Percentiles rank a stretch among this genome's conserved stretches.
Conservation (phyloP, 2,329 filamentous ascomycete genomes). For the Leptographium lundbergii region DNA sequence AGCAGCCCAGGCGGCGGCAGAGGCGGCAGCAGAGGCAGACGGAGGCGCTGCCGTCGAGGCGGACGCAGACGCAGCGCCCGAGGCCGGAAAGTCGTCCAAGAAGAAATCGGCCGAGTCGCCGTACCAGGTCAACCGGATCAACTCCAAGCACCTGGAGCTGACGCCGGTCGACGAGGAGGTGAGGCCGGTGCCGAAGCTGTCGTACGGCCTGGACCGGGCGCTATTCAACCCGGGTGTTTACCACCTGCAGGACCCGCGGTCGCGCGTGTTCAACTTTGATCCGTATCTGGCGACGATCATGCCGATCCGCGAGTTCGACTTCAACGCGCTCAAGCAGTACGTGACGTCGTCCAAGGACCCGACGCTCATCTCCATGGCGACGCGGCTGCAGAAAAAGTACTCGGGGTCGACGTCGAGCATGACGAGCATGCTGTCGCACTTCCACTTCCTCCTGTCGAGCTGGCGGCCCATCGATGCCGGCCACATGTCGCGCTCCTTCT, state of each 20-base stretch:
- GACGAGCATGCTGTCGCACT: conserved; percentile 76
- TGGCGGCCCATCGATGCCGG: conserved; percentile 62
- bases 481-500: conserved; percentile 56
- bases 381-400: conserved; percentile 60
- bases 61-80: background rate
- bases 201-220: conserved; percentile 73
- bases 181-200: conserved; percentile 43
- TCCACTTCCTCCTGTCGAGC: conserved; percentile 78
- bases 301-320: conserved; percentile 88
- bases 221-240: conserved; percentile 93
- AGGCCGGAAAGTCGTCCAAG: background rate
- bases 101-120: background rate
- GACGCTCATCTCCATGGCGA: conserved; percentile 56
- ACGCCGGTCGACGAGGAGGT: conserved; percentile 20
- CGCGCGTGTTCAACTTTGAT: conserved; percentile 90
- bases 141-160: conserved; percentile 16
- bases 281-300: conserved; percentile 89
- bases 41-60: no score
- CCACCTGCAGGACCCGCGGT: conserved; percentile 75
- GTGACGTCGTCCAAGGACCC: conserved; percentile 82
- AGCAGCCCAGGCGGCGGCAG: background rate
- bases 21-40: background rate
- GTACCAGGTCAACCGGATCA: conserved; percentile 15
- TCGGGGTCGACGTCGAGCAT: conserved; percentile 95
- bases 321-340: conserved; percentile 71